Base-by-base conservation (phyloP, 1,284 basidiomycete species). In the Coniferiporia sulphurascens region DNA sequence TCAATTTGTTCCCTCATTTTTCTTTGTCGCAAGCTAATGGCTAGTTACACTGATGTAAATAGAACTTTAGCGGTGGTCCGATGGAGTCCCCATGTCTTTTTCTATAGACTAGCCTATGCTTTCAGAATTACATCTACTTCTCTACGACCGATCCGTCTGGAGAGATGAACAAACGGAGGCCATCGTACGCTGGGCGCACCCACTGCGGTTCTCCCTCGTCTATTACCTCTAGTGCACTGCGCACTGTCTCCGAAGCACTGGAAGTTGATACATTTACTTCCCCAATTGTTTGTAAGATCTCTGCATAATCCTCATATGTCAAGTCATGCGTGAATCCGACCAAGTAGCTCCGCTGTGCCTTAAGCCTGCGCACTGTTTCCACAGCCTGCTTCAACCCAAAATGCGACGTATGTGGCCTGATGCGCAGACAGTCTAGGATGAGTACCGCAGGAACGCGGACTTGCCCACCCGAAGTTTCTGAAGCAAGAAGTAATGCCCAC, bases 251-350 rank as follows among this genome's bases (percentile, higher is more conserved):
- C 5, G 75, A 79, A 60, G 78, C 64, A 59, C 69, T 54, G 4
- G 64, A 65, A 8, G 51, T 34, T 44, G 69, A 68, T 36, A 68
- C 67, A 34, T 65, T 57, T 8, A 58, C 55, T 50, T 77, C 79
- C 38, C 76, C 81, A 22, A 81, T 72, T 12, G 34, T 22, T 4
- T 21, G 35, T 6, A 80, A 75, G 43, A 90, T 77, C 13, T 73
- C 78, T 48, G 81, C 74, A 66, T 83, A 90, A 64, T 88, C 85
- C 6, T 86, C 84, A 66, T 91, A 88, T 2, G 81, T 72, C 32
- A 89, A 74, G 35, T 83, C 79, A 68, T 91, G 89, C 36, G 76
- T 76, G 69, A 92, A 87, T 3, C 90, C 89, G n/a, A 78, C 79
- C 62, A 90, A 70, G 67, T 92, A 93, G 13, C 81, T 89, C 64